A percentile compares a stretch with the other conserved stretches of the same genome.
These are phyloP conservation scores for Arachnopeziza araneosa DNA, from an alignment of 2,329 filamentous ascomycete genomes.

Conservation along the genomic window DNA sequence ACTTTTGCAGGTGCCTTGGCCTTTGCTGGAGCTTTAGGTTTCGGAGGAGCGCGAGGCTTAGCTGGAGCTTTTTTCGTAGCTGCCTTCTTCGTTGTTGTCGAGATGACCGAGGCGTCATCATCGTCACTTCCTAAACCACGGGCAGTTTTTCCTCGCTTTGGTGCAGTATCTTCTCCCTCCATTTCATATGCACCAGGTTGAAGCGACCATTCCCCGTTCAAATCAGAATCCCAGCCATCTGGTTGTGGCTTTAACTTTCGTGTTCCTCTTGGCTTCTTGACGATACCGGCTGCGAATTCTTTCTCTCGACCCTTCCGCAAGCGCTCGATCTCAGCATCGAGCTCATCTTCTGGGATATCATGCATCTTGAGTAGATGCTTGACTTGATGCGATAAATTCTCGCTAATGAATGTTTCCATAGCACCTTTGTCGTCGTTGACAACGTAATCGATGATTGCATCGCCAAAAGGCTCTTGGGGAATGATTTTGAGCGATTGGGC, in stretches of 20 bases:
- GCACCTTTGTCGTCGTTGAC: conserved; percentile 93
- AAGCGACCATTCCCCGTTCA: conserved; percentile 81
- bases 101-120: conserved; percentile 39
- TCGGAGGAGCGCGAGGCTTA: conserved; percentile 38
- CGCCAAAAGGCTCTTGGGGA: conserved; percentile 86
- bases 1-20: conserved; percentile 34
- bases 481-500: conserved; percentile 89
- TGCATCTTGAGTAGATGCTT: conserved; percentile 62
- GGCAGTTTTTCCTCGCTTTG: conserved; percentile 26
- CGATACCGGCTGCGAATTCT: conserved; percentile 58
- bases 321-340: conserved; percentile 58
- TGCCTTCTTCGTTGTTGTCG: conserved; percentile 23
- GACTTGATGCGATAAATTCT: conserved; percentile 65
- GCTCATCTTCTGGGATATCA: conserved; percentile 63
- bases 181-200: conserved; percentile 32
- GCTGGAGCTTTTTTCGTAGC: conserved; percentile 29
- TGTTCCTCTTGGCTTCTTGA: conserved; percentile 46
- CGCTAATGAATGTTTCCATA: conserved; percentile 74
- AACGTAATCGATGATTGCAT: conserved; percentile 88
- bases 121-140: conserved; percentile 50
- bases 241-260: conserved; percentile 68
- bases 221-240: conserved; percentile 79
- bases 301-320: conserved; percentile 67
- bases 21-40: conserved; percentile 35
- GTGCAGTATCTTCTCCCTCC: conserved; percentile 30